Evolutionary conservation across 768 basidiomycete species (phyloP).

Genomic region (Pleurotus sapidus): DNA sequence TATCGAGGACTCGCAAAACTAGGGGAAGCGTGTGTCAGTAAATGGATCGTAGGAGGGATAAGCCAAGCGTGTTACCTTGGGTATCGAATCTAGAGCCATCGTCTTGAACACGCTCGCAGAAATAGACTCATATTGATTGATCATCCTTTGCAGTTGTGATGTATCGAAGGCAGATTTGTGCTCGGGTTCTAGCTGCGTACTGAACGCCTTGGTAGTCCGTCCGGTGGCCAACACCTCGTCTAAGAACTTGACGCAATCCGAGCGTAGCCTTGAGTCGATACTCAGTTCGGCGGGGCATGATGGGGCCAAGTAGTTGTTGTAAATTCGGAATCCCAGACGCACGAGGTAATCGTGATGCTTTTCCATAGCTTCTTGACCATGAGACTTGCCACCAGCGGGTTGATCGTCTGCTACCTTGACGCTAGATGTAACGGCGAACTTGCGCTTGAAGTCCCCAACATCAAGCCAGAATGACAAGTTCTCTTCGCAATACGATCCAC

Average conservation of each 20-base stretch:
- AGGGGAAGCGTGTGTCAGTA: neutral
- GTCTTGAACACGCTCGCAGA: constrained; percentile 97
- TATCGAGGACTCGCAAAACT: constrained; percentile 88
- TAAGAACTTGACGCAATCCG: constrained; percentile 90
- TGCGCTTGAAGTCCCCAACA: constrained; percentile 94
- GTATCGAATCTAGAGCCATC: constrained; percentile 98
- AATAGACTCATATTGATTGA: constrained; percentile 91
- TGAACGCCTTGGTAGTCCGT: constrained; percentile 72
- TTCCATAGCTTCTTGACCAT: constrained; percentile 93
- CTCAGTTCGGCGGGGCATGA: constrained; percentile 95
- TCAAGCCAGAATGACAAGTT: constrained; percentile 98
- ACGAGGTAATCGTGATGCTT: constrained; percentile 94
- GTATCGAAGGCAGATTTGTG: constrained; percentile 86
- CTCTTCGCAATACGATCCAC: constrained; percentile 96
- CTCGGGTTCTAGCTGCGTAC: constrained; percentile 77
- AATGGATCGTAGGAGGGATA: no score
- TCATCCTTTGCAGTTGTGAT: constrained; percentile 92
- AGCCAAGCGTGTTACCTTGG: constrained; percentile 58
- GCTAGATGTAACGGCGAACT: constrained; percentile 93
- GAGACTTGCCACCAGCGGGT: constrained; percentile 45
- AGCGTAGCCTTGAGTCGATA: constrained; percentile 94
- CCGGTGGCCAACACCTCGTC: constrained; percentile 77
- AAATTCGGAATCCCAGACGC: constrained; percentile 89
- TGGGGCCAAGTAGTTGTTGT: constrained; percentile 93
- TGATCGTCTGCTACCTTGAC: constrained; percentile 61